Percentiles rank a stretch among this genome's conserved stretches.
Conservation (phyloP, 768 basidiomycete genomes). For the Cystofilobasidium bisporidii region DNA sequence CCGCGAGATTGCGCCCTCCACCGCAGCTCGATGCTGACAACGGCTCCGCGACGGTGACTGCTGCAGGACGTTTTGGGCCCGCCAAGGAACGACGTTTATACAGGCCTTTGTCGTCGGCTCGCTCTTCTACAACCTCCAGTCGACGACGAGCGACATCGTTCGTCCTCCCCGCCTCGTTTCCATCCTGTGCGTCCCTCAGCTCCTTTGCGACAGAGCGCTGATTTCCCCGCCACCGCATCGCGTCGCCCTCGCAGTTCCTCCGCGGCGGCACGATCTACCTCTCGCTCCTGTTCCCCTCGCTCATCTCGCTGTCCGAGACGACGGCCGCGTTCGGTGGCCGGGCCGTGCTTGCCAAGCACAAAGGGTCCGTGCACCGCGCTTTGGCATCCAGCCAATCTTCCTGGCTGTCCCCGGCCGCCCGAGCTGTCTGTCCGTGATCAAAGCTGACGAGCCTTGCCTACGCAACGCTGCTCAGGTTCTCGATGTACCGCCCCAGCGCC, state of each 20-base stretch:
- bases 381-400: too few relatives aligned
- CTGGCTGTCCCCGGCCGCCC: too few relatives aligned
- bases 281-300: conserved; percentile 1
- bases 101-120: conserved; percentile 10
- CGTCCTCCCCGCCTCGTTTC: too few relatives aligned
- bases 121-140: conserved; percentile 1
- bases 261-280: conserved; percentile 13
- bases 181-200: too few relatives aligned
- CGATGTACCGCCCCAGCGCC: conserved; percentile 45
- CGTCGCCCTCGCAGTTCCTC: background rate
- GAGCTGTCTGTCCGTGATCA: too few relatives aligned
- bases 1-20: too few relatives aligned
- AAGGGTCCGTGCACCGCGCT: conserved; percentile 13
- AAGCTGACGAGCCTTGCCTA: too few relatives aligned
- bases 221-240: too few relatives aligned
- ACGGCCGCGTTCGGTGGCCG: conserved; percentile 20
- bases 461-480: conserved; percentile 36
- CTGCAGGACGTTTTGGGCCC: conserved; percentile 11
- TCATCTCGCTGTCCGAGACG: conserved; percentile 18
- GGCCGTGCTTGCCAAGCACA: conserved; percentile 15
- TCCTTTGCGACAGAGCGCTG: too few relatives aligned
- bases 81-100: conserved; percentile 17
- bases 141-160: background rate
- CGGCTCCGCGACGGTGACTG: background rate
- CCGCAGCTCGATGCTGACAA: too few relatives aligned